A percentile compares a stretch with the other conserved stretches of the same genome.
These are phyloP conservation scores for Solanum habrochaites DNA, from an alignment of 257 asterid species.

Conservation along the genomic window DNA sequence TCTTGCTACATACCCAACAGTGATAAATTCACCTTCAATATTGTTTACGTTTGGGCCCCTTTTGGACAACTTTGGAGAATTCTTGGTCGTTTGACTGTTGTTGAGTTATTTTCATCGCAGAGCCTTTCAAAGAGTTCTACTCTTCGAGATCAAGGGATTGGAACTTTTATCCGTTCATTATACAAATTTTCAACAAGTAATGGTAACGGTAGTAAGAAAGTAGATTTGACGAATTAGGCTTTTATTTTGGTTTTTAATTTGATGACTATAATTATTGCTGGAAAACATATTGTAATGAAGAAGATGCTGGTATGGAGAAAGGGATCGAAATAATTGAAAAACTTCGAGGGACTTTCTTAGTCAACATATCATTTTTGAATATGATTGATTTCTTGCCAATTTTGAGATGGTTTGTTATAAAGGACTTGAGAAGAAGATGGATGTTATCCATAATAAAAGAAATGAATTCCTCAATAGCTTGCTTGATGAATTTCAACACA, in stretches of 20 bases:
- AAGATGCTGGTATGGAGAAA: conserved; percentile 12
- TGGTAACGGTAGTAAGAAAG: not conserved
- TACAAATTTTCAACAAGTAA: not conserved
- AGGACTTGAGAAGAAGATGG: conserved; percentile 30
- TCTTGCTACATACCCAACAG: no score
- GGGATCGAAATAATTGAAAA: conserved; percentile 21
- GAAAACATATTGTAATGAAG: conserved; percentile 22
- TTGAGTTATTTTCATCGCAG: conserved; percentile 27
- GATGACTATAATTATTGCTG: conserved; percentile 24
- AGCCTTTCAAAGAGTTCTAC: conserved; percentile 24
- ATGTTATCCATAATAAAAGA: conserved; percentile 14
- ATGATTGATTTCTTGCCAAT: conserved; percentile 8
- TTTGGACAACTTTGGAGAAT: conserved; percentile 37
- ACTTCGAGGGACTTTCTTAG: conserved; percentile 9
- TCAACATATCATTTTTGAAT: conserved; percentile 1
- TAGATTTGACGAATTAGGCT: conserved; percentile 5
- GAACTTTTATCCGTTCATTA: conserved; percentile 9
- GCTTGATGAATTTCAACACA: conserved; percentile 16
- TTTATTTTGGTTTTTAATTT: conserved; percentile 21
- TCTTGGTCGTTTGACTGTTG: conserved; percentile 19
- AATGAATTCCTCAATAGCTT: conserved; percentile 22
- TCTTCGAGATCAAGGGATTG: conserved; percentile 22
- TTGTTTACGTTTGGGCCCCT: conserved; percentile 7
- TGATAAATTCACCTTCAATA: conserved; percentile 26
- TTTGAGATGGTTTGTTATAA: conserved; percentile 37